A percentile compares a stretch with the other conserved stretches of the same genome.
Evolutionary conservation across 768 basidiomycete species (phyloP).

Genomic region (Dioszegia aurantiaca): DNA sequence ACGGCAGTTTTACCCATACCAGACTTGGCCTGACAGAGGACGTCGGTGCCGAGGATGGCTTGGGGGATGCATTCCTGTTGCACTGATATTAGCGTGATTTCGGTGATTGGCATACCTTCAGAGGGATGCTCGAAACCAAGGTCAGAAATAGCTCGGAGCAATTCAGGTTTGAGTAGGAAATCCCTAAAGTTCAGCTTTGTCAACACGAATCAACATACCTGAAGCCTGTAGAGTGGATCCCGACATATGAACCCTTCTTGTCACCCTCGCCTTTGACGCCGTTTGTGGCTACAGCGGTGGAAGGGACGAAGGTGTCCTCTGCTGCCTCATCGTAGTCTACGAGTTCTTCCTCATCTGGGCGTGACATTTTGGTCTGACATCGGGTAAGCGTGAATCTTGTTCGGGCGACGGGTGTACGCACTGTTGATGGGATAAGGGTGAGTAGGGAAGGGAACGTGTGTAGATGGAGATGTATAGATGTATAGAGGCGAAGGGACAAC

Average conservation of each 20-base stretch:
- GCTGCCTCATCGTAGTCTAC: slow-evolving; percentile 53
- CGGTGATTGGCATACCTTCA: slow-evolving; percentile 65
- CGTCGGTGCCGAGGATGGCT: slow-evolving; percentile 98
- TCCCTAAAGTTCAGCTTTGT: slow-evolving; percentile 60
- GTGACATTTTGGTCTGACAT: slow-evolving; percentile 40
- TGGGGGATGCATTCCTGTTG: slow-evolving; percentile 99
- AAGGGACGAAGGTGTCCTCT: slow-evolving; percentile 52
- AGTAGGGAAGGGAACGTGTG: too few relatives aligned
- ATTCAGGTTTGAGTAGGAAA: slow-evolving; percentile 94
- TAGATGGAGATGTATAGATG: background rate
- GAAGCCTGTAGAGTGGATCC: slow-evolving; percentile 99
- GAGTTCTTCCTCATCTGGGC: slow-evolving; percentile 52
- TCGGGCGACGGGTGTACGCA: background rate
- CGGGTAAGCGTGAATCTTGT: background rate
- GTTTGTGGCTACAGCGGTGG: slow-evolving; percentile 46
- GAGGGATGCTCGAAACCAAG: slow-evolving; percentile 99
- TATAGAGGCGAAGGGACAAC: background rate
- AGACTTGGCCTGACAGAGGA: slow-evolving; percentile 98
- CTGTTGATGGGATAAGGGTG: background rate
- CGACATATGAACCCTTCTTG: slow-evolving; percentile 92
- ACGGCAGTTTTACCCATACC: slow-evolving; percentile 93
- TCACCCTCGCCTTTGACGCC: slow-evolving; percentile 58
- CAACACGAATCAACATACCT: slow-evolving; percentile 59
- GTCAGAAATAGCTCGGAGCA: slow-evolving; percentile 95
- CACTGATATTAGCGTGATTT: slow-evolving; percentile 60